Conservation (phyloP, 176 grass and related monocot species). For the Rhynchospora breviuscula region DNA sequence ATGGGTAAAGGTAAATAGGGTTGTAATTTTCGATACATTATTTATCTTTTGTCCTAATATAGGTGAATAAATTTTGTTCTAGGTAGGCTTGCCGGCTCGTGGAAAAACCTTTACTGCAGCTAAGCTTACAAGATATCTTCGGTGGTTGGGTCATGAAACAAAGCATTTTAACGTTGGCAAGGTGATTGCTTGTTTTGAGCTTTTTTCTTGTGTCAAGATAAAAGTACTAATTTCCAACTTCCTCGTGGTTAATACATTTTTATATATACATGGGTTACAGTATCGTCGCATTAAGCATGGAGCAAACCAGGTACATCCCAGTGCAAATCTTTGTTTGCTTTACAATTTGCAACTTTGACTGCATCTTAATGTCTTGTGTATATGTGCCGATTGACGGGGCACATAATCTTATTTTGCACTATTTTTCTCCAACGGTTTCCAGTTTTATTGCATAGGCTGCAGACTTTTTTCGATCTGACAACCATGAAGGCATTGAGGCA, state of each 20-base stretch:
- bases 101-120: conserved; percentile 98
- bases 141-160: conserved; percentile 99
- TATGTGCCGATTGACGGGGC: conserved; percentile 7
- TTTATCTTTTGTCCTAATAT: conserved; percentile 16
- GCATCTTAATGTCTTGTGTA: background rate
- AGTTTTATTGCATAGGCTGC: conserved; percentile 61
- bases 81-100: conserved; percentile 94
- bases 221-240: background rate
- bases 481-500: conserved; percentile 93
- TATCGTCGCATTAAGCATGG: conserved; percentile 95
- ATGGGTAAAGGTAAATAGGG: background rate
- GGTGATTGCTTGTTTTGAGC: conserved; percentile 41
- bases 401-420: conserved; percentile 28
- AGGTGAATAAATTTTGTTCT: conserved; percentile 28
- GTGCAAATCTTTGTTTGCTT: conserved; percentile 18
- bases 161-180: conserved; percentile 99
- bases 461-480: conserved; percentile 93
- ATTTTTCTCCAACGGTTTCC: conserved; percentile 32
- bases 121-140: conserved; percentile 96
- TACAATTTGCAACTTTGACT: background rate
- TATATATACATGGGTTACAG: conserved; percentile 46
- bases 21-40: background rate
- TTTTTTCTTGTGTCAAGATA: conserved; percentile 5
- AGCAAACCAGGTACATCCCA: conserved; percentile 64
- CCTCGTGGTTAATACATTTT: conserved; percentile 26